These are phyloP conservation scores for Globisporangium cystogenes DNA, from an alignment of 352 stramenopile species.

Conservation along the genomic window DNA sequence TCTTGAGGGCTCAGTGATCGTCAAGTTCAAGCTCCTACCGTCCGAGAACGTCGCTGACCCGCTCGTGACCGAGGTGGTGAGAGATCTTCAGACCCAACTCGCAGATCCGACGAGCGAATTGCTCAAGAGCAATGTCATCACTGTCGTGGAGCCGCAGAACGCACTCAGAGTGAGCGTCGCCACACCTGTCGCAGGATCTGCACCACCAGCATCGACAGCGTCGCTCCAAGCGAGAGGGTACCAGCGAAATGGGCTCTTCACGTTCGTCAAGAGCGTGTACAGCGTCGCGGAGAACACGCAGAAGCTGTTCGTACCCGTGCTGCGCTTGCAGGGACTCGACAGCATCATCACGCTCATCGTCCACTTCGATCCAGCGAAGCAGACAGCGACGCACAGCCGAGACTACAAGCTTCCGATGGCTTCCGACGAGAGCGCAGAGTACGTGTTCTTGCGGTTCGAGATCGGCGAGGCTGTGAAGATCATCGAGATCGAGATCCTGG, in stretches of 20 bases:
- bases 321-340: conserved; percentile 44
- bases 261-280: conserved; percentile 42
- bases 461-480: conserved; percentile 34
- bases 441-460: conserved; percentile 49
- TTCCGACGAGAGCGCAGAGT: conserved; percentile 9
- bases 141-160: conserved; percentile 22
- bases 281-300: conserved; percentile 53
- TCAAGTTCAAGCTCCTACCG: conserved; percentile 52
- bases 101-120: conserved; percentile 29
- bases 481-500: conserved; percentile 44
- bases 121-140: conserved; percentile 21
- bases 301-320: conserved; percentile 33
- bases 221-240: conserved; percentile 45
- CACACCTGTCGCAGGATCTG: conserved; percentile 3
- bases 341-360: conserved; percentile 38
- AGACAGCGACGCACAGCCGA: conserved; percentile 26
- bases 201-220: conserved; percentile 12
- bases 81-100: conserved; percentile 39
- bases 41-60: conserved; percentile 41
- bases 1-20: conserved; percentile 51
- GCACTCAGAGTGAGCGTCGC: conserved; percentile 28
- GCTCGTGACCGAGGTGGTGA: conserved; percentile 37
- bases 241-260: conserved; percentile 57
- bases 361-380: conserved; percentile 20
- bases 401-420: conserved; percentile 35